Percentiles rank a stretch among this genome's conserved stretches.
These are phyloP conservation scores for Cucurbita pepo DNA, from an alignment of 306 rosid species.

Conservation along the genomic window DNA sequence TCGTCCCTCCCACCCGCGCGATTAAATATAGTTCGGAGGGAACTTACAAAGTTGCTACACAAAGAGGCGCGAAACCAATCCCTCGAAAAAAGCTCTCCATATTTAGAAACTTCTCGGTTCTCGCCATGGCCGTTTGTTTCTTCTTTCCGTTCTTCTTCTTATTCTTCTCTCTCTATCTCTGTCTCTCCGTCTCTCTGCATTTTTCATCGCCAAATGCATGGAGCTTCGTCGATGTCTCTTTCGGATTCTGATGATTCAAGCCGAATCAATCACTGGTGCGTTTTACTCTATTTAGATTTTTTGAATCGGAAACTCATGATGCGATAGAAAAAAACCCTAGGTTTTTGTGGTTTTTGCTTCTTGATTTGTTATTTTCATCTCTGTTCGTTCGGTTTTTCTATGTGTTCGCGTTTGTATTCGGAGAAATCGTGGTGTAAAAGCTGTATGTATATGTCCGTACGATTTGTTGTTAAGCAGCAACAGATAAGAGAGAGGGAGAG, in stretches of 20 bases:
- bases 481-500: background rate
- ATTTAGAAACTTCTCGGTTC: background rate
- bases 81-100: background rate
- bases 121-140: background rate
- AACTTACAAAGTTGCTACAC: background rate
- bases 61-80: background rate
- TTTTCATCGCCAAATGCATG: background rate
- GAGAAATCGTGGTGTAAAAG: background rate
- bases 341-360: background rate
- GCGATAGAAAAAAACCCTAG: background rate
- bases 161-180: background rate
- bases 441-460: background rate
- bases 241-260: background rate
- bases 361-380: background rate
- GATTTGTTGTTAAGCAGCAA: background rate
- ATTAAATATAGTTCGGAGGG: background rate
- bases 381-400: background rate
- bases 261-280: background rate
- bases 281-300: background rate
- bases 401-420: background rate
- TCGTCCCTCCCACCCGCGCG: background rate
- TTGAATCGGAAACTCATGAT: background rate
- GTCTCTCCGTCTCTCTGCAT: background rate
- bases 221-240: background rate
- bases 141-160: background rate